Evolutionary conservation across 768 basidiomycete species (phyloP).

Genomic region (Rhodotorula diobovata): DNA sequence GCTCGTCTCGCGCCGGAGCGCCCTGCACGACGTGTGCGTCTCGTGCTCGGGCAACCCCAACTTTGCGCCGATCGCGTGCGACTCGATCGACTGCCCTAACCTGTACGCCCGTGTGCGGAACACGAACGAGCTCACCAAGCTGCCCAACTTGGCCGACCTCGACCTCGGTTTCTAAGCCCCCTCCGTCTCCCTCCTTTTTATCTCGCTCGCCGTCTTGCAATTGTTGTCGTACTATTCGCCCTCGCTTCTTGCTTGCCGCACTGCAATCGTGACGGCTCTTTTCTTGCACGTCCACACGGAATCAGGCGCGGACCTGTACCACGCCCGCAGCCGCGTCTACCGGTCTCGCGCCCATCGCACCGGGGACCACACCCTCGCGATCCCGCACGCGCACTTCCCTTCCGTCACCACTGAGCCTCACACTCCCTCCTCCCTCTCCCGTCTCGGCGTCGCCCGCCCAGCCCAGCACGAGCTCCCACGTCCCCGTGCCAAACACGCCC

Average conservation of each 20-base stretch:
- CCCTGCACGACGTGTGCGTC: slow-evolving; percentile 66
- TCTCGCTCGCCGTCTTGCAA: slow-evolving; percentile 4
- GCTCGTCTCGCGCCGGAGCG: slow-evolving; percentile 57
- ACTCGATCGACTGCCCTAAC: slow-evolving; percentile 73
- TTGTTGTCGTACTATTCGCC: neutral
- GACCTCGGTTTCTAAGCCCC: neutral
- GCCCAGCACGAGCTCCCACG: slow-evolving; percentile 60
- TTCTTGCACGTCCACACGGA: neutral
- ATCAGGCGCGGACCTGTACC: neutral
- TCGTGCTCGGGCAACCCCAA: slow-evolving; percentile 60
- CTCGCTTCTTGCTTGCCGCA: no score
- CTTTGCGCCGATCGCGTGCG: slow-evolving; percentile 64
- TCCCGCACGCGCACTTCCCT: slow-evolving; percentile 1
- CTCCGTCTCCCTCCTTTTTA: slow-evolving; percentile 45
- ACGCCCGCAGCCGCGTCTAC: no score
- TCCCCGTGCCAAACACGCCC: slow-evolving; percentile 61
- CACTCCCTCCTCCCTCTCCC: neutral
- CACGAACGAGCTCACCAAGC: slow-evolving; percentile 17
- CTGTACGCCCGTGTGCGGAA: slow-evolving; percentile 15
- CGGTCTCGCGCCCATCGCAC: no score
- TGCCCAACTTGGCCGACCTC: neutral
- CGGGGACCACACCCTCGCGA: neutral
- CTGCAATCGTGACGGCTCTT: neutral
- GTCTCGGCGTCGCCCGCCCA: slow-evolving; percentile 50
- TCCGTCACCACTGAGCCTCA: neutral